These are phyloP conservation scores for Ophiocordyceps sinensis DNA, from an alignment of 2,329 filamentous ascomycete genomes.

Conservation along the genomic window DNA sequence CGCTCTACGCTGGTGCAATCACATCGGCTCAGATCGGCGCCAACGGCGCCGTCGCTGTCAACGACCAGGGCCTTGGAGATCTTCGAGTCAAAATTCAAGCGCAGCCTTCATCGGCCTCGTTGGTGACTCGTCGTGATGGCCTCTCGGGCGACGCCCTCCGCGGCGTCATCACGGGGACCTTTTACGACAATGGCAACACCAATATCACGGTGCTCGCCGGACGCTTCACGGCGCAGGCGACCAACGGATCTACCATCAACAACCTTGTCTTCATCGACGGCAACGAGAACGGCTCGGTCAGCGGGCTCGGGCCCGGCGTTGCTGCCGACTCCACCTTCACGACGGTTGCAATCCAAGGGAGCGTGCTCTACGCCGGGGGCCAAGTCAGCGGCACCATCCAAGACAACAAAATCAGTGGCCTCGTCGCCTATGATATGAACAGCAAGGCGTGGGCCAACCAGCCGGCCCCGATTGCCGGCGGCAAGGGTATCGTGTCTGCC, in stretches of 20 bases:
- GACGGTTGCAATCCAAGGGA: constrained; percentile 51
- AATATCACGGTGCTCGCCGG: constrained; percentile 85
- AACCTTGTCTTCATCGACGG: constrained; percentile 78
- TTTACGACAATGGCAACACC: constrained; percentile 52
- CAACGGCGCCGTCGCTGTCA: constrained; percentile 57
- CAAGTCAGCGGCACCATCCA: constrained; percentile 57
- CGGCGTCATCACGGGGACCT: constrained; percentile 66
- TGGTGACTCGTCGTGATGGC: constrained; percentile 31
- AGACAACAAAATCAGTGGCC: constrained; percentile 48
- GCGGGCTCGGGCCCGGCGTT: constrained; percentile 53
- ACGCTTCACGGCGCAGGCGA: constrained; percentile 60
- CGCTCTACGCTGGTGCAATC: constrained; percentile 73
- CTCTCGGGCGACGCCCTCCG: constrained; percentile 27
- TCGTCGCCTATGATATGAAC: constrained; percentile 67
- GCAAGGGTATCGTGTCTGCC: constrained; percentile 56
- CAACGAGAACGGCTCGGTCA: constrained; percentile 48
- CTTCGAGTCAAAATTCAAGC: constrained; percentile 43
- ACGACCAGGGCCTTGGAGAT: constrained; percentile 33
- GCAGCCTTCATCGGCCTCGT: constrained; percentile 10
- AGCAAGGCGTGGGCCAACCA: constrained; percentile 52
- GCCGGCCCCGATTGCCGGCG: constrained; percentile 60
- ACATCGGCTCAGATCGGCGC: constrained; percentile 59
- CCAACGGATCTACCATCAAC: constrained; percentile 55
- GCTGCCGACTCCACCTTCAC: constrained; percentile 61
- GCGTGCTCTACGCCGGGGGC: constrained; percentile 71